Evolutionary conservation across 768 basidiomycete species (phyloP).

Genomic region (Crucibulum laeve): DNA sequence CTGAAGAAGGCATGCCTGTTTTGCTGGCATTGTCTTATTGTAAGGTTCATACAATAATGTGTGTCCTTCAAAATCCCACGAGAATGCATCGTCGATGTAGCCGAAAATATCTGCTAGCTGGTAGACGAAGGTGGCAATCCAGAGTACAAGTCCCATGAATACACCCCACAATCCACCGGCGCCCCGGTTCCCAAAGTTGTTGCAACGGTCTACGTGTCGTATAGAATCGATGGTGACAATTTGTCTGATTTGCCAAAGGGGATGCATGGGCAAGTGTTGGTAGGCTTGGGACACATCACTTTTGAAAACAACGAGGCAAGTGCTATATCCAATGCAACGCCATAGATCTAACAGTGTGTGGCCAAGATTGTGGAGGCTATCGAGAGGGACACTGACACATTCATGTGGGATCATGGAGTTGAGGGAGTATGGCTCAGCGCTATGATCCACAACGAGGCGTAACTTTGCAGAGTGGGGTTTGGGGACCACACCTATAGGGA

Average conservation of each 20-base stretch:
- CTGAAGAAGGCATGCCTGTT: conserved; percentile 27
- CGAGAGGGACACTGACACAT: conserved; percentile 20
- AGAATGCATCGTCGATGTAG: conserved; percentile 28
- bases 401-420: conserved; percentile 29
- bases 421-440: conserved; percentile 22
- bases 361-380: conserved; percentile 29
- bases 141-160: conserved; percentile 24
- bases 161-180: conserved; percentile 19
- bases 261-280: conserved; percentile 23
- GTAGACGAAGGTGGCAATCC: conserved; percentile 22
- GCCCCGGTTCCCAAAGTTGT: conserved; percentile 25
- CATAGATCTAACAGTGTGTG: conserved; percentile 10
- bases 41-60: conserved; percentile 24
- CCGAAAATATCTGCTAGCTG: conserved; percentile 14
- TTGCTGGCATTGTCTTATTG: conserved; percentile 15
- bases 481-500: conserved; percentile 33
- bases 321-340: conserved; percentile 6
- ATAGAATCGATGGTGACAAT: conserved; percentile 21
- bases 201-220: conserved; percentile 24
- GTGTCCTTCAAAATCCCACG: conserved; percentile 14
- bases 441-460: conserved; percentile 34
- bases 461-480: conserved; percentile 28
- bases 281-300: conserved; percentile 33
- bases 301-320: conserved; percentile 27
- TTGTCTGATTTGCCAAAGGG: conserved; percentile 26